Evolutionary conservation across 1,284 basidiomycete genomes (phyloP).

Genomic region (Trichosporon inkin): DNA sequence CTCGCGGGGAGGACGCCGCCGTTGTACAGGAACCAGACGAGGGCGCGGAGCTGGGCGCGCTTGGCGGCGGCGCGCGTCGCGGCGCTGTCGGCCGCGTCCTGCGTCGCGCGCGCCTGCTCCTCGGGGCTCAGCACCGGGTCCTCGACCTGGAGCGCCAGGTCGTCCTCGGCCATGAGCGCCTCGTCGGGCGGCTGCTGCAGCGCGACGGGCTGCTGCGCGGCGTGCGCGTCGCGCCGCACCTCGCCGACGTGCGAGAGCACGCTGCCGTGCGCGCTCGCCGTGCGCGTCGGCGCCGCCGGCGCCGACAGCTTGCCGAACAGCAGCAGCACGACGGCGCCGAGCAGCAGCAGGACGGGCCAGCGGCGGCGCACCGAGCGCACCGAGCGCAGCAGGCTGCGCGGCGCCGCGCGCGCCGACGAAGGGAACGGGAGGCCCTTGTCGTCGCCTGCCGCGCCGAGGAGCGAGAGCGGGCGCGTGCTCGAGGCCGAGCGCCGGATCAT

Average conservation of each 20-base stretch:
- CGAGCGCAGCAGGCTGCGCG: not conserved
- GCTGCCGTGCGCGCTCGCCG: not conserved
- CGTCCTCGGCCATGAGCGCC: slow-evolving; percentile 43
- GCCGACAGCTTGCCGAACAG: not conserved
- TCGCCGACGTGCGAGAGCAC: not conserved
- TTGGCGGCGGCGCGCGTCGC: not conserved
- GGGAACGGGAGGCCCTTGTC: not conserved
- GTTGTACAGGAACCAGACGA: slow-evolving; percentile 44
- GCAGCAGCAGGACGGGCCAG: not conserved
- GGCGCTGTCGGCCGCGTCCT: slow-evolving; percentile 27
- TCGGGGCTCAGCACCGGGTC: slow-evolving; percentile 25
- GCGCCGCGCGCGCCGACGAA: not conserved
- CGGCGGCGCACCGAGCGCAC: not conserved
- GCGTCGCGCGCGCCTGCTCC: slow-evolving; percentile 37
- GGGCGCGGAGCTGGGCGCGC: slow-evolving; percentile 28
- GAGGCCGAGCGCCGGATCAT: not conserved
- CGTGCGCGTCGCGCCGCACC: not conserved
- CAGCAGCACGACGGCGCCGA: not conserved
- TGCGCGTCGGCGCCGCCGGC: not conserved
- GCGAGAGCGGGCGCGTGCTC: not conserved
- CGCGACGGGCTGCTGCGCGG: slow-evolving; percentile 9
- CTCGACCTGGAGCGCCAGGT: slow-evolving; percentile 24
- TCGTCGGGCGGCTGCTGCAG: slow-evolving; percentile 26
- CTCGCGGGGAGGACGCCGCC: slow-evolving; percentile 36
- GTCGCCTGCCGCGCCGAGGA: not conserved